These are phyloP conservation scores for Trametes cubensis DNA, from an alignment of 768 basidiomycete species.

Conservation along the genomic window DNA sequence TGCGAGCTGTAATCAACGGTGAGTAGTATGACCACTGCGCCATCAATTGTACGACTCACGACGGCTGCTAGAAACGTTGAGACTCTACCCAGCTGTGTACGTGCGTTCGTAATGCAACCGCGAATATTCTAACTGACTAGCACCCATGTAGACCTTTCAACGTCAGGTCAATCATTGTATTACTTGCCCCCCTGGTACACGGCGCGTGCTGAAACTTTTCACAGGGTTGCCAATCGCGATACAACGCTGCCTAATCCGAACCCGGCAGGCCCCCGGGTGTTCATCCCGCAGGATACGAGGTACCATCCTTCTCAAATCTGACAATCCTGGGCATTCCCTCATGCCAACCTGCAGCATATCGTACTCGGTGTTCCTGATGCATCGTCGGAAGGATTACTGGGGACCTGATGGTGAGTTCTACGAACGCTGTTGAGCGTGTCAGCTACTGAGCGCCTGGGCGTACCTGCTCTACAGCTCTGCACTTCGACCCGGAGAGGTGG, in stretches of 20 bases:
- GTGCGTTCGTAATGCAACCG: not conserved
- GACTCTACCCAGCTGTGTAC: slow-evolving; percentile 38
- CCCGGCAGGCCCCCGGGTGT: slow-evolving; percentile 31
- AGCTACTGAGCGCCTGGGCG: not conserved
- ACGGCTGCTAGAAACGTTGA: not conserved
- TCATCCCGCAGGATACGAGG: slow-evolving; percentile 34
- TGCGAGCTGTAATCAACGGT: slow-evolving; percentile 42
- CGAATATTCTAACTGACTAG: not conserved
- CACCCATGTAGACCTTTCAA: slow-evolving; percentile 31
- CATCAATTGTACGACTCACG: not conserved
- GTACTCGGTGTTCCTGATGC: slow-evolving; percentile 37
- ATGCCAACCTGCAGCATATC: slow-evolving; percentile 15
- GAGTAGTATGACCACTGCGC: not conserved
- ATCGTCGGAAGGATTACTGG: slow-evolving; percentile 54
- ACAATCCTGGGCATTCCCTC: slow-evolving; percentile 25
- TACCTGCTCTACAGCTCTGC: slow-evolving; percentile 27
- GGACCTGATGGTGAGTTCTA: slow-evolving; percentile 48
- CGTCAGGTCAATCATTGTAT: slow-evolving; percentile 21
- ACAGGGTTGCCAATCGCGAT: slow-evolving; percentile 29
- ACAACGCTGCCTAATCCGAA: slow-evolving; percentile 28
- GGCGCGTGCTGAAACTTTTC: too few species aligned
- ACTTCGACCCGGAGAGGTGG: slow-evolving; percentile 70
- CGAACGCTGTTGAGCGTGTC: too few species aligned
- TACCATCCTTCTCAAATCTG: slow-evolving; percentile 25
- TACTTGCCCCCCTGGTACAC: too few species aligned